Conservation (phyloP, 495 filamentous ascomycete species). For the Penicillium crystallinum region DNA sequence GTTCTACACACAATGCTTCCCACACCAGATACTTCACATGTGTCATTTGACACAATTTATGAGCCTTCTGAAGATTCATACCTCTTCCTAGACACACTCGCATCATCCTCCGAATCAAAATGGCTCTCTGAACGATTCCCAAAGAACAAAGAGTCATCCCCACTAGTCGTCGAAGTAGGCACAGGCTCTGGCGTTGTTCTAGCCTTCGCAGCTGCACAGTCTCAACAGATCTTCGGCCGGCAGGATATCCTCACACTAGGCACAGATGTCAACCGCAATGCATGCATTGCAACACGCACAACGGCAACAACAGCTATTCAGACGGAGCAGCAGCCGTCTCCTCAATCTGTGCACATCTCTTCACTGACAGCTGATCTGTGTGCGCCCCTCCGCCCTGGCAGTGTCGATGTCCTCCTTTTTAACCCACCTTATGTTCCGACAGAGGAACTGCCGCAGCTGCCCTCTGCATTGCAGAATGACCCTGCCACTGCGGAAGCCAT, state of each 20-base stretch:
- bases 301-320: constrained; percentile 56
- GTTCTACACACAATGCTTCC: constrained; percentile 61
- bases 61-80: constrained; percentile 94
- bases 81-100: constrained; percentile 88
- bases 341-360: constrained; percentile 47
- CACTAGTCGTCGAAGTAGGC: constrained; percentile 79
- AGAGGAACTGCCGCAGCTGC: constrained; percentile 54
- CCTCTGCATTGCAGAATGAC: constrained; percentile 23
- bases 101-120: constrained; percentile 60
- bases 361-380: constrained; percentile 63
- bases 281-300: constrained; percentile 61
- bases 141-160: constrained; percentile 21
- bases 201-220: constrained; percentile 76
- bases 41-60: constrained; percentile 80
- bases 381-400: constrained; percentile 46
- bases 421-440: constrained; percentile 97
- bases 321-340: constrained; percentile 17
- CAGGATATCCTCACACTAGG: constrained; percentile 64
- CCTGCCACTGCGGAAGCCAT: constrained; percentile 12
- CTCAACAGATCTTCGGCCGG: constrained; percentile 65
- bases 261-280: constrained; percentile 76
- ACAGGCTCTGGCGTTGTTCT: constrained; percentile 88
- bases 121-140: constrained; percentile 62
- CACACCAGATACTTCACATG: constrained; percentile 86
- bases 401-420: constrained; percentile 83